Base-by-base conservation (phyloP, 1,139 yeast genomes). In the Saccharomyces hybrid region DNA sequence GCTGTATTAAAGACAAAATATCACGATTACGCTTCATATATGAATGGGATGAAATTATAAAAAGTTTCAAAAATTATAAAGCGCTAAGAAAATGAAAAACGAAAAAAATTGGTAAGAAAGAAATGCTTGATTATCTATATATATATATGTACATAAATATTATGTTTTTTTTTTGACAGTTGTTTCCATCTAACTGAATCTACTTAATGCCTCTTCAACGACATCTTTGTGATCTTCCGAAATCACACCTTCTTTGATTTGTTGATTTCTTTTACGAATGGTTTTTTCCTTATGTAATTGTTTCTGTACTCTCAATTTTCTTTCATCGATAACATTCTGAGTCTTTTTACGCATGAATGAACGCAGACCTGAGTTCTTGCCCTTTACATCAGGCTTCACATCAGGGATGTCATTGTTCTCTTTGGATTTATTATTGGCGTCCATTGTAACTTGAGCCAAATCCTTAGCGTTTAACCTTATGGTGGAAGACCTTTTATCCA, bases 281-380 rank as follows among this genome's bases (percentile, higher is more conserved):
- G 80, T 81, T 71, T 89, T 87, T 71, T 93, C 97, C 64, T 77
- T 78, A 67, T 78, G 79, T 68, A 88, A 76, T 64, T 88, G 88
- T 59, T 80, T 81, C 68, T 93, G 95, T n/a, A 88, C 77, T 63
- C 96, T 83, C 70, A 86, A 67, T 65, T 85, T 86, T 64, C 98
- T 83, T 70, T 91, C 91, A 70, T 90, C 96, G 60, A 91, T 82
- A 53, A 91, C 93, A 67, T 90, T 89, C 70, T 82, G 83, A 54
- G 85, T 83, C 79, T 87, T 87, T 78, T 88, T 93, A 70, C 96
- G 83, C 71, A 88, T 74, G 68, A 84, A 84, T 55, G 83, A 80
- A 68, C 96, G 84, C 60, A 93, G 74, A 2, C 91, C 84, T 14
- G 97, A 88, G 73, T 90, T 88, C 71, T 87, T 88, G 52, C 89